These are phyloP conservation scores for Talaromyces funiculosus DNA, from an alignment of 2,329 filamentous ascomycete species.

Conservation along the genomic window DNA sequence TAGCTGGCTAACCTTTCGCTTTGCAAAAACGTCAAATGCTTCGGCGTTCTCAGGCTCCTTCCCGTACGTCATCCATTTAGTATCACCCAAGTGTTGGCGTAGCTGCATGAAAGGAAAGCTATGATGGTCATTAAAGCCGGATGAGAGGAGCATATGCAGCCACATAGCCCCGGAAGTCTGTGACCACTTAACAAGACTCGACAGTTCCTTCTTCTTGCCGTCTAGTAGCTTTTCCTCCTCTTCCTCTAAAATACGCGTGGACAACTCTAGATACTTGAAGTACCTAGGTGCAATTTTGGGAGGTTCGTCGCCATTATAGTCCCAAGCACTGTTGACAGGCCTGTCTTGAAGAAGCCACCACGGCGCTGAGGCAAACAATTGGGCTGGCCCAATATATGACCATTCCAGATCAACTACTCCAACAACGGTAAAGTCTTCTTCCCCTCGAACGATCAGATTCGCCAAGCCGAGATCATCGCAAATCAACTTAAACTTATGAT, in stretches of 20 bases:
- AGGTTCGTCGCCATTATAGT: constrained; percentile 16
- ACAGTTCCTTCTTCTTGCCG: constrained; percentile 16
- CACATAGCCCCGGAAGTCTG: constrained; percentile 32
- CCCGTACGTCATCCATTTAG: neutral
- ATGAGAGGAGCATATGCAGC: constrained; percentile 31
- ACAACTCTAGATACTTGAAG: constrained; percentile 1
- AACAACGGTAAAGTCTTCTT: constrained; percentile 30
- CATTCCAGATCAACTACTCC: constrained; percentile 35
- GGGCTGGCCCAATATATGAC: constrained; percentile 34
- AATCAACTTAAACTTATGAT: constrained; percentile 33
- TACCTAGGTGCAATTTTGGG: neutral
- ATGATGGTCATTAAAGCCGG: constrained; percentile 27
- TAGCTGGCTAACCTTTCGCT: neutral
- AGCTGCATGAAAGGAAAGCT: constrained; percentile 25
- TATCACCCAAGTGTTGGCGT: neutral
- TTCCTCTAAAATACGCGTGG: neutral
- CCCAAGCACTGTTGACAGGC: constrained; percentile 25
- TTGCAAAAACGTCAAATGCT: neutral
- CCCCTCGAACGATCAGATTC: constrained; percentile 34
- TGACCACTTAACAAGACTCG: constrained; percentile 30
- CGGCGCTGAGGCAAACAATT: constrained; percentile 33
- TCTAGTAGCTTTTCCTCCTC: neutral
- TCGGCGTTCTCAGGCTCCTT: neutral
- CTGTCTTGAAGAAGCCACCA: constrained; percentile 32
- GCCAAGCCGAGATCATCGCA: constrained; percentile 34